These are phyloP conservation scores for Kluyveromyces starmeri DNA, from an alignment of 805 yeast genomes.

Conservation along the genomic window DNA sequence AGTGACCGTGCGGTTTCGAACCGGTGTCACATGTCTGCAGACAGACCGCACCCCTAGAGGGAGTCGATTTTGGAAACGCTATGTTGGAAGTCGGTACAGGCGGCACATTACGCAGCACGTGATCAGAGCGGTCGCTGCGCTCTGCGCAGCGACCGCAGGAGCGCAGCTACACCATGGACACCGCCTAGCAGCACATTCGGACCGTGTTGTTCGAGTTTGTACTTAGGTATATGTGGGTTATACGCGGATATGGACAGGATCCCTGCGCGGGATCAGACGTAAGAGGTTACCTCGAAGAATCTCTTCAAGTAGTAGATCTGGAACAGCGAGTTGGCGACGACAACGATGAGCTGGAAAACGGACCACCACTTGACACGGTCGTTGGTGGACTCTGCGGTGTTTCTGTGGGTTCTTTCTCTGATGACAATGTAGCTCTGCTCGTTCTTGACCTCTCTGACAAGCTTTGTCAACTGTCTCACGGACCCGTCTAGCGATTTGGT, in stretches of 20 bases:
- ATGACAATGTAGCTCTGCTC: constrained; percentile 88
- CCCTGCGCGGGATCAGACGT: no score
- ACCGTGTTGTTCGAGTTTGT: no score
- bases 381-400: constrained; percentile 96
- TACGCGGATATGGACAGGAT: no score
- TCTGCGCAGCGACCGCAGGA: no score
- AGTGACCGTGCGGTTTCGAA: constrained; percentile 5
- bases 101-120: no score
- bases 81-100: no score
- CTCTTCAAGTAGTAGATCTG: constrained; percentile 91
- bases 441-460: constrained; percentile 80
- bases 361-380: constrained; percentile 98
- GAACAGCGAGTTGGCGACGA: constrained; percentile 77
- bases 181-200: no score
- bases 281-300: constrained; percentile 90
- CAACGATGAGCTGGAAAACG: constrained; percentile 79
- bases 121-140: no score
- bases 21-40: constrained; percentile 3
- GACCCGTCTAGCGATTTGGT: constrained; percentile 78
- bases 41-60: background rate
- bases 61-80: no score
- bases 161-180: no score
- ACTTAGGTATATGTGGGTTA: no score
- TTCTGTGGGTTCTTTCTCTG: constrained; percentile 95
- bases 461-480: constrained; percentile 61